phyloP scores from a whole-genome alignment of 2,329 filamentous ascomycete genomes.

The Arachnomyces sp. region DNA sequence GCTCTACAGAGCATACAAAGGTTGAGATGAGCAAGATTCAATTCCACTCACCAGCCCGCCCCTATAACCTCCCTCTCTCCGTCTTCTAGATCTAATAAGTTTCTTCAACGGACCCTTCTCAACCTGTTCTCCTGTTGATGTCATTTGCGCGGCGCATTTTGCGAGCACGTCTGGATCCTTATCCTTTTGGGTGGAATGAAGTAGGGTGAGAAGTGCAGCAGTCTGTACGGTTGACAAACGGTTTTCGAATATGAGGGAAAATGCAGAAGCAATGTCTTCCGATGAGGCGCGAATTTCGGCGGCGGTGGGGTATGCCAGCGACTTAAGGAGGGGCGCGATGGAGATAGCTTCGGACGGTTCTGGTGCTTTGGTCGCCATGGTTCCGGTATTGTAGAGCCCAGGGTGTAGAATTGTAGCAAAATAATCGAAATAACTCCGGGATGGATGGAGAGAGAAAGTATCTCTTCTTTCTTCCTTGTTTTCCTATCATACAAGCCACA shows the following conservation, averaged over 20 bases:
- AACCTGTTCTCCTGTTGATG: conserved; percentile 65
- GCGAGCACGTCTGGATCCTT: conserved; percentile 77
- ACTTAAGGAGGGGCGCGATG: conserved; percentile 42
- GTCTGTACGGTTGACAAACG: conserved; percentile 81
- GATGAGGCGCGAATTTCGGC: conserved; percentile 54
- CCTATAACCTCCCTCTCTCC: conserved; percentile 64
- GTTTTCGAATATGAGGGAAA: conserved; percentile 87
- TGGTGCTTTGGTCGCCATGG: conserved; percentile 19
- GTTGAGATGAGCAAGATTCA: not conserved
- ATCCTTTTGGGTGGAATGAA: conserved; percentile 87
- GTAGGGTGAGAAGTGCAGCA: conserved; percentile 75
- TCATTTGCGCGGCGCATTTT: conserved; percentile 76
- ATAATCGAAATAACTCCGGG: conserved; percentile 1
- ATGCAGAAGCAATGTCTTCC: conserved; percentile 78
- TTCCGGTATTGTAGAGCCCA: not conserved
- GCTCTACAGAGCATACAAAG: not conserved
- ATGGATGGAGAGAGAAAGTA: not conserved
- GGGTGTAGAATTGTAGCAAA: not conserved
- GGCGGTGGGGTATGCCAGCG: conserved; percentile 36
- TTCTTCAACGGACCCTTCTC: conserved; percentile 56
- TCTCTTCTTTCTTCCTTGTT: not conserved
- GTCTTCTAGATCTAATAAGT: conserved; percentile 54
- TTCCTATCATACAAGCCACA: too few relatives aligned
- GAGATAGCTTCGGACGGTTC: conserved; percentile 29
- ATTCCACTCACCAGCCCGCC: conserved; percentile 67